Base-by-base conservation (phyloP, 176 grass and related monocot species). In the Oropetium thomaeum region DNA sequence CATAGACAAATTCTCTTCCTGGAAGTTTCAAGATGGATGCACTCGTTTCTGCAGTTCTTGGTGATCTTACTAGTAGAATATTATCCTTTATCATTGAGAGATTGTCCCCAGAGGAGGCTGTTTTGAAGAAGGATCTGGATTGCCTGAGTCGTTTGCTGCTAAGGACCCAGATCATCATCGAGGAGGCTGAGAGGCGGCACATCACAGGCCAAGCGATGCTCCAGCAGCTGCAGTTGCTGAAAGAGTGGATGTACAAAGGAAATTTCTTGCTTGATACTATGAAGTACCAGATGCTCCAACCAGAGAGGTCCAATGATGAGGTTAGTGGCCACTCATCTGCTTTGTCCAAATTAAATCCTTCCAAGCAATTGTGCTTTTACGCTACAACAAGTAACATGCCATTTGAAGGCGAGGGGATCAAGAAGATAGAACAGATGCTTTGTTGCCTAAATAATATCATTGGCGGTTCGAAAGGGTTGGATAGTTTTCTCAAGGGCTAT, bases 121-220 rank as follows among this genome's bases (percentile, higher is more conserved):
- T n/a, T n/a, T n/a, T n/a, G n/a, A n/a, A n/a, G n/a, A n/a, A n/a
- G n/a, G n/a, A n/a, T n/a, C n/a, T n/a, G n/a, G n/a, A n/a, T n/a
- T n/a, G n/a, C n/a, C n/a, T n/a, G n/a, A n/a, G n/a, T n/a, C n/a
- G n/a, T n/a, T n/a, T n/a, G n/a, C n/a, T n/a, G n/a, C n/a, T n/a
- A n/a, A n/a, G n/a, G n/a, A n/a, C n/a, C n/a, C 29, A 79, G 11
- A 7, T 20, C 66, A 71, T 1, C 23, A 8, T 77, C 3, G 65
- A 43, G 53, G 65, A 84, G 33, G 74, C 67, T 0, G 35, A 84
- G 43, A 14, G 67, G 7, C 58, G 67, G 9, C 10, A 57, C 34
- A 72, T 84, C 35, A 84, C 67, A 0, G 72, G 65, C 37, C 58
- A 72, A 27, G 67, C 63, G 1, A 84, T 84, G 67, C 35, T 84